phyloP scores from a whole-genome alignment of 1,139 yeast genomes.

The Suhomyces bokatorum region DNA sequence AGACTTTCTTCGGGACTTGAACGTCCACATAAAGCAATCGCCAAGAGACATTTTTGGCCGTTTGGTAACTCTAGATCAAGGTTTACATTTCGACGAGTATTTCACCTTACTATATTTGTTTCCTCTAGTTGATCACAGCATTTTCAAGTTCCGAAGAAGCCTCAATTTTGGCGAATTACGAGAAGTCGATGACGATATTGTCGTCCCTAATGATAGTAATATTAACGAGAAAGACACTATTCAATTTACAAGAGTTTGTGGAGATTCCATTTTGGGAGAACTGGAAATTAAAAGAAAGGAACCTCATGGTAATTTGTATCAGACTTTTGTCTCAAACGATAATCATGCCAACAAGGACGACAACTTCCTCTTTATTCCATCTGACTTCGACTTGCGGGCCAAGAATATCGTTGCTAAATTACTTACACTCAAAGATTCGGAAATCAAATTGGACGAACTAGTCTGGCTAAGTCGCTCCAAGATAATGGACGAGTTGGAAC shows the following conservation, averaged over 20 bases:
- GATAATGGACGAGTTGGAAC: slow-evolving; percentile 11
- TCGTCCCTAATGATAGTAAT: not conserved
- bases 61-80: slow-evolving; percentile 15
- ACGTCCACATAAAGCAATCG: slow-evolving; percentile 15
- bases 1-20: slow-evolving; percentile 17
- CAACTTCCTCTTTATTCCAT: slow-evolving; percentile 7
- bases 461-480: slow-evolving; percentile 11
- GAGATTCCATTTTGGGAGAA: not conserved
- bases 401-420: slow-evolving; percentile 16
- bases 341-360: not conserved
- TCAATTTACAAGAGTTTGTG: not conserved
- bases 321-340: not conserved
- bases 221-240: not conserved
- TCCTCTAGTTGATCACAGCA: slow-evolving; percentile 24
- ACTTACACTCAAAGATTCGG: slow-evolving; percentile 1
- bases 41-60: slow-evolving; percentile 29
- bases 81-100: slow-evolving; percentile 23
- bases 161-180: slow-evolving; percentile 26
- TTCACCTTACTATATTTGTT: slow-evolving; percentile 27
- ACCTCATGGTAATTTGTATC: not conserved
- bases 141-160: slow-evolving; percentile 23
- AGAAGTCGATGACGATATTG: slow-evolving; percentile 6
- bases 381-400: slow-evolving; percentile 11
- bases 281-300: slow-evolving; percentile 1
- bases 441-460: not conserved